phyloP scores from a whole-genome alignment of 225 moss, liverwort and hornwort species.

The Pleurozium schreberi region DNA sequence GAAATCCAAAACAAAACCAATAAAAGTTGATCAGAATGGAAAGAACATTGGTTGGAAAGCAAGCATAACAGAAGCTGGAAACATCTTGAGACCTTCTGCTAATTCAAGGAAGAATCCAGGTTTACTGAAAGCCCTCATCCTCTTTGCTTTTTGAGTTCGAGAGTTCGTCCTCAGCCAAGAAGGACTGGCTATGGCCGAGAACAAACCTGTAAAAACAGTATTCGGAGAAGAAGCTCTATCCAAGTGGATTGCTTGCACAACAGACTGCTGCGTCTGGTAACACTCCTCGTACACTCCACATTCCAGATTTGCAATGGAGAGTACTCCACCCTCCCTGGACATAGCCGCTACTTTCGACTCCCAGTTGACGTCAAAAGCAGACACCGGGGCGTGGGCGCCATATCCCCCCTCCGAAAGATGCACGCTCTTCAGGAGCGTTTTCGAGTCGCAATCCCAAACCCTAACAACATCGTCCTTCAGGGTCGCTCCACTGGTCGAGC shows the following conservation, averaged over 20 bases:
- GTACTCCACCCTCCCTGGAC: neutral
- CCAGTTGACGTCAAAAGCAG: constrained; percentile 24
- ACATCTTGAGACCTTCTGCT: neutral
- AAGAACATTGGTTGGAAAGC: neutral
- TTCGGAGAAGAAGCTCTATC: neutral
- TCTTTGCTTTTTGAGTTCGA: neutral
- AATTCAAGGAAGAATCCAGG: neutral
- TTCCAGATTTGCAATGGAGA: constrained; percentile 14
- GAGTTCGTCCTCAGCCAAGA: neutral
- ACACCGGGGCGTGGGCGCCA: neutral
- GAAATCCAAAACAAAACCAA: neutral
- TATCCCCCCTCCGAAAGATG: neutral
- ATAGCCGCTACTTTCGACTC: constrained; percentile 4
- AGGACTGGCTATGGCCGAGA: neutral
- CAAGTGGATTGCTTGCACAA: constrained; percentile 26
- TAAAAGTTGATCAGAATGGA: neutral
- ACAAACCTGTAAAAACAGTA: constrained; percentile 18
- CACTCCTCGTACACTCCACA: neutral
- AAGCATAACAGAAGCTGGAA: neutral
- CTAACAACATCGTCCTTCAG: constrained; percentile 30
- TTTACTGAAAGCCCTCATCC: neutral
- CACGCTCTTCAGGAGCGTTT: constrained; percentile 1
- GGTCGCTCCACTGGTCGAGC: neutral
- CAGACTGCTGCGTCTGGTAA: neutral
- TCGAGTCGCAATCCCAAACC: constrained; percentile 26